Evolutionary conservation across 306 rosid species (phyloP).

Genomic region (Ziziphus jujuba): DNA sequence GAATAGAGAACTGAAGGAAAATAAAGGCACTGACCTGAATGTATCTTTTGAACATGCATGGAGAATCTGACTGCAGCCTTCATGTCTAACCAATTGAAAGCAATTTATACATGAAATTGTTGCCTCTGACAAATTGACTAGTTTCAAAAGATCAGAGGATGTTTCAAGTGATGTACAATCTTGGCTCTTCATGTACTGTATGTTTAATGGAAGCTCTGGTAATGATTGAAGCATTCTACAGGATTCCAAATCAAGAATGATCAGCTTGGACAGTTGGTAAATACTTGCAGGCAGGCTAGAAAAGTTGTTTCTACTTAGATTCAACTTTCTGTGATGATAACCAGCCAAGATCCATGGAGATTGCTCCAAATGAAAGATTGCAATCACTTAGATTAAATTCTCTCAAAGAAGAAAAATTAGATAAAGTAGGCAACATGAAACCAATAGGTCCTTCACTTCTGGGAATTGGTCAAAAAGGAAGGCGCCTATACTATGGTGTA

Average conservation of each 20-base stretch:
- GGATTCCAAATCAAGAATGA: fast-evolving
- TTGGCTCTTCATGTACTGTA: too few species aligned
- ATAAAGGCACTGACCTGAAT: too few species aligned
- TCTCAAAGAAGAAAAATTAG: neutral
- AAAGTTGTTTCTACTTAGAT: constrained; percentile 8
- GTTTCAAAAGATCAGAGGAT: too few species aligned
- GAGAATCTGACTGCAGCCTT: too few species aligned
- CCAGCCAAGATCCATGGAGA: constrained; percentile 9
- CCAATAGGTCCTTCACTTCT: neutral
- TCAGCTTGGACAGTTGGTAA: constrained; percentile 5
- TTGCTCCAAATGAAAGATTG: constrained; percentile 3
- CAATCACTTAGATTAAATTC: neutral
- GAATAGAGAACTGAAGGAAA: too few species aligned
- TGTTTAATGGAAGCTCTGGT: constrained; percentile 8
- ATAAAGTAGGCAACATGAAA: neutral
- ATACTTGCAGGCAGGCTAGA: constrained; percentile 15
- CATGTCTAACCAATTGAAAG: too few species aligned
- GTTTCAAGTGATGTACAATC: too few species aligned
- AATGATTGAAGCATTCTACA: constrained; percentile 16
- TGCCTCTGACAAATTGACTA: too few species aligned
- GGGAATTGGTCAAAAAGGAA: neutral
- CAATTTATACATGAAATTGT: too few species aligned
- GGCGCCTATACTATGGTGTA: too few species aligned
- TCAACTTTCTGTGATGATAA: neutral
- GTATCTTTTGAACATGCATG: too few species aligned